Evolutionary conservation across 257 asterid species (phyloP), one percentile per base, ranked within the genome.

Genomic region (Penstemon eatonii): DNA sequence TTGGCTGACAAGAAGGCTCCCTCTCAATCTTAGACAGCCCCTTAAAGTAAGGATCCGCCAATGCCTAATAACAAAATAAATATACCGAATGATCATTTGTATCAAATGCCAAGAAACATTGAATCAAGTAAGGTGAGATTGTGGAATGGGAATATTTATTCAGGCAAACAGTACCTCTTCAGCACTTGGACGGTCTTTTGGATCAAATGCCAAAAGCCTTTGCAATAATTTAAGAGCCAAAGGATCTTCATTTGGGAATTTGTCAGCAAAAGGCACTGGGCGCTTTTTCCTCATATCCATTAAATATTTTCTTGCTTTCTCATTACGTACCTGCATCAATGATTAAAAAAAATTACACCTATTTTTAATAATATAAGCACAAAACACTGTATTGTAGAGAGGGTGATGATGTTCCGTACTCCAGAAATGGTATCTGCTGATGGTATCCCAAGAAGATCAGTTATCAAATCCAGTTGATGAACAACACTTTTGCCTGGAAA

Each of bases 401-500:
- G 52, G 63, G 43, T 55, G 43, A 12, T 50, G 51, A 12, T 50
- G 51, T 36, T 49, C 43, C 78, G 59, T 87, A 91, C 98, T 53
- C 96, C 95, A 56, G 90, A 79, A 58, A 92, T 74, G 5, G 89
- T 87, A 64, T 91, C 98, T 60, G 81, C 79, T 57, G 98, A 72
- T 57, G 98, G 98, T 6, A 94, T 86, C 62, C 98, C 98, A 42
- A 92, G 87, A 77, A 89, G 84, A 87, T 92, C 90, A 39, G 98
- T 89, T 39, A 92, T 92, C 80, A 92, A 69, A 59, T 92, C 96
- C 84, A 92, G 83, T 78, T 92, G 96, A 84, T 92, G 96, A 68
- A 86, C 96, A 7, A 89, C 88, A 73, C 96, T 92, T 81, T 92
- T 92, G 51, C 98, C 96, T 4, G 96, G 98, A 79, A 92, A 92